These are phyloP conservation scores for Agapanthus africanus DNA, from an alignment of 106 monocot species.

Conservation along the genomic window DNA sequence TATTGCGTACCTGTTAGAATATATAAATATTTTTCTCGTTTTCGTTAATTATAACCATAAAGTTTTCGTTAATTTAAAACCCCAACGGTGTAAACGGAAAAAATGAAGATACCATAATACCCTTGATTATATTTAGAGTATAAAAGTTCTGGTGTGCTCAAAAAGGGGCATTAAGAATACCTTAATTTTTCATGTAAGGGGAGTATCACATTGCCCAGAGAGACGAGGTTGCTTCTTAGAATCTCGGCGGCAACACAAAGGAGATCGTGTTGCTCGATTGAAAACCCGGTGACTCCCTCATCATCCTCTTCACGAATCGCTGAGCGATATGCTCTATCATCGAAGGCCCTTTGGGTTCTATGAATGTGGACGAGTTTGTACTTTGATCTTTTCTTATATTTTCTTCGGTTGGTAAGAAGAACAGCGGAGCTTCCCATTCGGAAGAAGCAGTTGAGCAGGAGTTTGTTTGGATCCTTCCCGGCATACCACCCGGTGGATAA, in stretches of 20 bases:
- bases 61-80: too few species aligned
- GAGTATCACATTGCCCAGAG: conserved; percentile 47
- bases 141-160: background rate
- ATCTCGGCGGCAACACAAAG: conserved; percentile 33
- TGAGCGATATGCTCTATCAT: conserved; percentile 36
- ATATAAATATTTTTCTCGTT: background rate
- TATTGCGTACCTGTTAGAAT: too few species aligned
- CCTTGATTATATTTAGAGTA: background rate
- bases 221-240: conserved; percentile 56
- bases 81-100: too few species aligned
- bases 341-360: conserved; percentile 13
- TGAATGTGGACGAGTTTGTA: conserved; percentile 2
- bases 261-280: conserved; percentile 32
- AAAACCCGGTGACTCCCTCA: conserved; percentile 53
- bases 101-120: too few species aligned
- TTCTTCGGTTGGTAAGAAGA: background rate
- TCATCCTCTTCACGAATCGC: conserved; percentile 42
- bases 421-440: conserved; percentile 14
- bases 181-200: conserved; percentile 50
- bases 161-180: background rate
- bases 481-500: conserved; percentile 46
- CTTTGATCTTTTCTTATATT: background rate
- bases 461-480: conserved; percentile 6
- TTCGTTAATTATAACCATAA: background rate
- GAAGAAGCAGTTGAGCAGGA: conserved; percentile 15